Evolutionary conservation across 305 asterid species (phyloP), one percentile per base, ranked within the genome.

Genomic region (Solanum hybrid): DNA sequence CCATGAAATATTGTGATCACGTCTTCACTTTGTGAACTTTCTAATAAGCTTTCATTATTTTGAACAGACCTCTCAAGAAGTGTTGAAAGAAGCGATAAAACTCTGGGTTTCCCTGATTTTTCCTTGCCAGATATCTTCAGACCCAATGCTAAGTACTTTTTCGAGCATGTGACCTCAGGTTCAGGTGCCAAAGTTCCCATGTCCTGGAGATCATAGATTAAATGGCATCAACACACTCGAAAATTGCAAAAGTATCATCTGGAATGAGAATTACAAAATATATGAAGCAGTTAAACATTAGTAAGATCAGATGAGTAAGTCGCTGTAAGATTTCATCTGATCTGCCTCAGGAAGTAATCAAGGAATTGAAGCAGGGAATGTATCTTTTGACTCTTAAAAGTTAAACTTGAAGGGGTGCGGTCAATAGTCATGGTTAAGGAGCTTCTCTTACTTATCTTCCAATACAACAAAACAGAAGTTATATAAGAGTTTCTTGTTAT

Each of bases 1-100:
- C 99, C 98, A 75, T 97, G 99, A 91, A 96, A 97, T 46, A 97
- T 69, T 11, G 99, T 94, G 88, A 95, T 91, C 31, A 88, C 88
- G 74, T 97, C 98, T 92, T 95, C 91, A n/a, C 90, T 85, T 74
- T 92, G 91, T 10, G 95, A 88, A 67, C 93, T 88, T 91, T 96
- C 95, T 22, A 95, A 91, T 61, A 91, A 86, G 90, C 92, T 93
- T 81, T 96, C 99, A 4, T 95, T 95, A 91, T 91, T 92, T 91
- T 93, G 91, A 73, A 97, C 93, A 67, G 95, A 91, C 39, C 94
- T 95, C 92, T 97, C 99, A 40, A 97, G 96, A 89, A 96, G 91
- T 20, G 94, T 86, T 9, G 98, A 94, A 80, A 97, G 91, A 86
- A 94, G 95, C 12, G 98, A 93, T 79, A 97, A 84, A 71, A 95